Conservation (phyloP, 768 basidiomycete species). For the Lepiota venenata region DNA sequence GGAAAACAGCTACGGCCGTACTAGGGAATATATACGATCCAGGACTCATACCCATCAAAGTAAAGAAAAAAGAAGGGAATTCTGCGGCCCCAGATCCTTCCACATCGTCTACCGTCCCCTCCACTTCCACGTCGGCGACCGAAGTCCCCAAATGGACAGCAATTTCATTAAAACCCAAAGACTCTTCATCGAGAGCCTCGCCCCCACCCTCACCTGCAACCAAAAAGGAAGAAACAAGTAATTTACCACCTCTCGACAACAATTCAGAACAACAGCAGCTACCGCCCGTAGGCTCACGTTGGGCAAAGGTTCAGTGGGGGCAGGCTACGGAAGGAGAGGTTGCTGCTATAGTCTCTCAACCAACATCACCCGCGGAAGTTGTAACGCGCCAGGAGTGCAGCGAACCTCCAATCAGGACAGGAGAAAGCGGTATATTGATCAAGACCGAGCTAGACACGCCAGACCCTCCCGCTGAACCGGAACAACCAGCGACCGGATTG, state of each 20-base stretch:
- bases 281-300: conserved; percentile 21
- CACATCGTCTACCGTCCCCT: conserved; percentile 10
- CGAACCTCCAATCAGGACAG: conserved; percentile 8
- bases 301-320: conserved; percentile 31
- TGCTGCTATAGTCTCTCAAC: neutral
- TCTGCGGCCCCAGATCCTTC: conserved; percentile 10
- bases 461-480: conserved; percentile 6
- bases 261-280: neutral
- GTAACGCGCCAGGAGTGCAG: too few species aligned
- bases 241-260: neutral
- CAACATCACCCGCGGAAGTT: neutral
- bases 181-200: conserved; percentile 4
- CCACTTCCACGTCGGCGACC: neutral
- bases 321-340: conserved; percentile 15
- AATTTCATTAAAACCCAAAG: conserved; percentile 19
- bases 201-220: neutral
- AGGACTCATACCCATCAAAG: conserved; percentile 59
- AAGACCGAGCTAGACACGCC: conserved; percentile 12
- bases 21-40: conserved; percentile 85
- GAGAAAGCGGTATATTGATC: conserved; percentile 11
- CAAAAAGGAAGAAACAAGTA: conserved; percentile 2
- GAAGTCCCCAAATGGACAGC: conserved; percentile 21
- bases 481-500: conserved; percentile 16
- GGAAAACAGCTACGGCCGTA: conserved; percentile 55
- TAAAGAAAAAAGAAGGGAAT: conserved; percentile 53